phyloP scores from a whole-genome alignment of 306 rosid species.

The Hylodesmum podocarpum region DNA sequence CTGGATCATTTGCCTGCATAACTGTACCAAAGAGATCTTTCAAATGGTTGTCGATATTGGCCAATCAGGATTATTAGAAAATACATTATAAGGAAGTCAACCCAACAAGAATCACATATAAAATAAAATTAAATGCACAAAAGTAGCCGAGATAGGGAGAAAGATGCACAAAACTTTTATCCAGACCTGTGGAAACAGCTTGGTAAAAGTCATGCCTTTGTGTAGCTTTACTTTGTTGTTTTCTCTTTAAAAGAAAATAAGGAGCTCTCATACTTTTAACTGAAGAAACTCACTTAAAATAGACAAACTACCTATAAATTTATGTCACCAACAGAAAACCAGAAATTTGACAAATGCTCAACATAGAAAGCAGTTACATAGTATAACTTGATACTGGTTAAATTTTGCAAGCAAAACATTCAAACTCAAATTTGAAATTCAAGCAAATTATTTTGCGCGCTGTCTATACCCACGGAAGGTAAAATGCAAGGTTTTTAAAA shows the following conservation, averaged over 20 bases:
- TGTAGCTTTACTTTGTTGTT: conserved; percentile 12
- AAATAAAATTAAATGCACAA: conserved; percentile 33
- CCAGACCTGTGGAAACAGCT: background rate
- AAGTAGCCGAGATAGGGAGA: conserved; percentile 14
- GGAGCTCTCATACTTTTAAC: no score
- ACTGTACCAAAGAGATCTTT: conserved; percentile 67
- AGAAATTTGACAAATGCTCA: background rate
- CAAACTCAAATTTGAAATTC: background rate
- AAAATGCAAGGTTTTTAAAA: background rate
- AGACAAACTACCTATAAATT: background rate
- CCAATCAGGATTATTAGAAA: conserved; percentile 34
- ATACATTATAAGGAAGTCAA: conserved; percentile 33
- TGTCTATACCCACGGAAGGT: background rate
- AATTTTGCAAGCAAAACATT: background rate
- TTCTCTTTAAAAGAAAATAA: background rate
- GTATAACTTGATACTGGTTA: background rate
- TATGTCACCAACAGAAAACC: background rate
- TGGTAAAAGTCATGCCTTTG: background rate
- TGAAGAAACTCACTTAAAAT: background rate
- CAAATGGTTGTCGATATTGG: conserved; percentile 32
- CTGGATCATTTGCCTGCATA: conserved; percentile 85
- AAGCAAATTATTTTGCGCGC: background rate
- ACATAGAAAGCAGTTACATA: background rate
- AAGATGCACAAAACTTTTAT: conserved; percentile 3
- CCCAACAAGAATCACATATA: conserved; percentile 30